Base-by-base conservation (phyloP, 2,329 filamentous ascomycete genomes). In the Aspergillus thermomutatus region DNA sequence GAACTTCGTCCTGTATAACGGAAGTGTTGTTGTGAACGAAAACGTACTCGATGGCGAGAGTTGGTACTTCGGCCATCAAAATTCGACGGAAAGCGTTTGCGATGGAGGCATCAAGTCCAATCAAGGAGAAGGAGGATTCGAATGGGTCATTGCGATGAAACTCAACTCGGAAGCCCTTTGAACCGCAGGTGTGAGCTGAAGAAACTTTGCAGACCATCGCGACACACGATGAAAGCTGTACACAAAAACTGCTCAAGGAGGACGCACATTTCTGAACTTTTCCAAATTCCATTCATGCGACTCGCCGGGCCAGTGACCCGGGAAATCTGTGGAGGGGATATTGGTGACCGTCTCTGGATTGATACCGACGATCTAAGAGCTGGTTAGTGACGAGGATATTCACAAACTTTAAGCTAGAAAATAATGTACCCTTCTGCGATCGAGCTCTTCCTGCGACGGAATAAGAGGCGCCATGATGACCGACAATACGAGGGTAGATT, bases 61-160 rank as follows among this genome's bases (percentile, higher is more conserved):
- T 94, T 19, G 93, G 92, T 53, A 99, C 90, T 79, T 99, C 95
- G 65, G 93, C 85, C 74, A 99, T 89, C 68, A 97, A 83, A 68
- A 97, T 97, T 67, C 94, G 91, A 59, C 94, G 92, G 81, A 97
- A 96, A 70, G 95, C 94, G 74, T 99, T 99, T 70, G 94, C 91
- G 72, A 99, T 87, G 54, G 91, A 88, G 69, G 94, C 92, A 73
- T 99, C 94, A 67, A 97, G 79, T 65, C 93, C 92, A 67, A 96
- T 83, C 62, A 99, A 86, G 34, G 92, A 97, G 80, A 99, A 99
- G 55, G 88, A 88, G 46, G 91, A 81, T 68, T 96, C 87, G 71
- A 86, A 83, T 57, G 83, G 83, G 50, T 89, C 83, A 74, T 95
- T 94, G 64, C 90, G 82, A 83, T 97, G 91, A 73, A 96, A 96